phyloP scores from a whole-genome alignment of 176 grass and related monocot genomes.

The Stipa capillata region DNA sequence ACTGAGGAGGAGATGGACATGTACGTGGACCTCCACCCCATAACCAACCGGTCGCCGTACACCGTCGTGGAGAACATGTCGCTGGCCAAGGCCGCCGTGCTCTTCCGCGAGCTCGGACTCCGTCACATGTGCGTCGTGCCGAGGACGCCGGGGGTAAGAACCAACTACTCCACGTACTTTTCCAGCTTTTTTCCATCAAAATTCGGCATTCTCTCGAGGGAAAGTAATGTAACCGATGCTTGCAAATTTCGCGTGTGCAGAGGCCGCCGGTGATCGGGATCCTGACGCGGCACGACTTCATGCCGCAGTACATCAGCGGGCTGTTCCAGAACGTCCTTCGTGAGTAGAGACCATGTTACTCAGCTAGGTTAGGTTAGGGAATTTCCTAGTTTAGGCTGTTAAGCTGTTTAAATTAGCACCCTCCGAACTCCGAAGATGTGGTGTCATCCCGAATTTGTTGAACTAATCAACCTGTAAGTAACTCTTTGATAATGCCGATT shows the following conservation, averaged over 20 bases:
- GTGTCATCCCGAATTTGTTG: neutral
- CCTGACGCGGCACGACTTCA: conserved; percentile 69
- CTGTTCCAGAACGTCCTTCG: conserved; percentile 16
- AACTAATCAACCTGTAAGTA: neutral
- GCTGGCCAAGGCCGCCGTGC: conserved; percentile 49
- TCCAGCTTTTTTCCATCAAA: neutral
- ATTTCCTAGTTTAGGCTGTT: neutral
- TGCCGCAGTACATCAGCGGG: conserved; percentile 46
- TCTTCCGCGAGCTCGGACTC: conserved; percentile 61
- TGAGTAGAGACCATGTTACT: conserved; percentile 21
- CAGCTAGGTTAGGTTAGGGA: too few relatives aligned
- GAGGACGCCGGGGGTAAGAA: conserved; percentile 44
- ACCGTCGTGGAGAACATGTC: conserved; percentile 65
- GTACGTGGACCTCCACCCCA: conserved; percentile 65
- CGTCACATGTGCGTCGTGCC: conserved; percentile 64
- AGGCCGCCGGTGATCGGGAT: conserved; percentile 51
- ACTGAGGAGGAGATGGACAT: conserved; percentile 55
- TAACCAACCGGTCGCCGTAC: conserved; percentile 63
- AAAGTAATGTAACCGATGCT: too few relatives aligned
- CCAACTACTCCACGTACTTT: neutral
- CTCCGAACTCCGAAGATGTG: neutral
- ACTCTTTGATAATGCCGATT: neutral
- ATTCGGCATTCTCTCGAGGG: neutral
- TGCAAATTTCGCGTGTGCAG: too few relatives aligned
- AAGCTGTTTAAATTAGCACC: neutral